Base-by-base conservation (phyloP, 176 grass and related monocot genomes). In the Otatea glauca region DNA sequence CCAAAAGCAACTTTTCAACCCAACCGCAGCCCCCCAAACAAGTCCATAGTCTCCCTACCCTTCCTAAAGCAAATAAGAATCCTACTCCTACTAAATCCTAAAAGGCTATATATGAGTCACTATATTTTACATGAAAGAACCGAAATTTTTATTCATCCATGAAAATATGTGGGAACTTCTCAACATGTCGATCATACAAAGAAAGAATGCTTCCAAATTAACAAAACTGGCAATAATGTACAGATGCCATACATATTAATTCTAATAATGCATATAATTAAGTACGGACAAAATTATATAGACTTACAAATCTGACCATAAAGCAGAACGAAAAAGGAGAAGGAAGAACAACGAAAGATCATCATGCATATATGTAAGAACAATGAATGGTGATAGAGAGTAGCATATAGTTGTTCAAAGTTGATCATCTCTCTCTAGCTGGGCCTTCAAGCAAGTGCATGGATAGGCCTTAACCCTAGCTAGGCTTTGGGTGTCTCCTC, bases 401-500 rank as follows among this genome's bases (percentile, higher is more conserved):
- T 32, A 14, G 61, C 61, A 32, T 35, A 78, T 29, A 29, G 10
- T 32, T n/a, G 51, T 43, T 4, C 16, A 18, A 6, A 21, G 69
- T 42, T 11, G 68, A 32, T 72, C 25, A 20, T 12, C 56, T 45
- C 12, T 78, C 17, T 18, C 29, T 29, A 56, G 70, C 23, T 58
- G 58, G 32, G 64, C 42, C 42, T 66, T 44, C 41, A 79, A 18
- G 53, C 42, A 23, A 5, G 15, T 29, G 64, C 56, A 77, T 80
- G 34, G 32, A 32, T 71, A 55, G 9, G 62, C n/a, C n/a, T 59
- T 61, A 87, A 68, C 50, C 74, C 69, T 47, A 79, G 20, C 76
- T 89, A 89, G 21, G 80, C 86, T 65, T 88, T 83, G 42, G 80
- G 54, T 39, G 86, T 27, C 44, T 88, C 86, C 64, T 86, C 75